Conservation (phyloP, 768 basidiomycete genomes). For the Cytidiella melzeri region DNA sequence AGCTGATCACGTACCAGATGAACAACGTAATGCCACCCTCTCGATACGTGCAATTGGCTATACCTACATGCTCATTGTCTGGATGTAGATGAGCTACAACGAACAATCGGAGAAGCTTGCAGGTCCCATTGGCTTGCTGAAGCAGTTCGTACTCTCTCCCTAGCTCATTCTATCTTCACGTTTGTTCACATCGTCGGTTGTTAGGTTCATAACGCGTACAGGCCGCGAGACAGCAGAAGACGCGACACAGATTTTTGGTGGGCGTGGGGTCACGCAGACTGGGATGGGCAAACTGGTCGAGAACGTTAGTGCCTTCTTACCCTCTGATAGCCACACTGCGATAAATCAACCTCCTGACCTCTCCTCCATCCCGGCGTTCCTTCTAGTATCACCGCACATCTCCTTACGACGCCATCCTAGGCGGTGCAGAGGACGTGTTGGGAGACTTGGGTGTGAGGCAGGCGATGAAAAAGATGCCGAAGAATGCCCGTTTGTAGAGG, state of each 20-base stretch:
- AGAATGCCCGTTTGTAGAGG: conserved; percentile 35
- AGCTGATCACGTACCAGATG: conserved; percentile 89
- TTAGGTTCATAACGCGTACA: conserved; percentile 60
- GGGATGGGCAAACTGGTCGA: conserved; percentile 86
- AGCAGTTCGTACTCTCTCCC: conserved; percentile 63
- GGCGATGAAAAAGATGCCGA: conserved; percentile 66
- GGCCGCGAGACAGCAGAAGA: conserved; percentile 68
- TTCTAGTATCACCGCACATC: conserved; percentile 80
- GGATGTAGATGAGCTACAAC: conserved; percentile 70
- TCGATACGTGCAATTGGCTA: conserved; percentile 8
- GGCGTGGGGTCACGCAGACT: conserved; percentile 77
- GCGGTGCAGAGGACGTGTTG: conserved; percentile 71
- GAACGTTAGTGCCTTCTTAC: conserved; percentile 45
- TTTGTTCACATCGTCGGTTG: no score
- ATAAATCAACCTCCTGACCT: no score
- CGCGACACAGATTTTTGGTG: conserved; percentile 83
- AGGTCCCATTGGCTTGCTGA: conserved; percentile 83
- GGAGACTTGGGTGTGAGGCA: conserved; percentile 72
- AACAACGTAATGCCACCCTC: conserved; percentile 49
- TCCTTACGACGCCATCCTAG: conserved; percentile 79
- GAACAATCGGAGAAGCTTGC: conserved; percentile 83
- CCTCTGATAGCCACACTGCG: conserved; percentile 1
- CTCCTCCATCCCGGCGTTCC: no score
- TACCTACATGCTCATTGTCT: background rate
- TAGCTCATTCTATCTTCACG: no score